Evolutionary conservation across 352 stramenopile genomes (phyloP).

Genomic region (Phytophthora niederhauseri): DNA sequence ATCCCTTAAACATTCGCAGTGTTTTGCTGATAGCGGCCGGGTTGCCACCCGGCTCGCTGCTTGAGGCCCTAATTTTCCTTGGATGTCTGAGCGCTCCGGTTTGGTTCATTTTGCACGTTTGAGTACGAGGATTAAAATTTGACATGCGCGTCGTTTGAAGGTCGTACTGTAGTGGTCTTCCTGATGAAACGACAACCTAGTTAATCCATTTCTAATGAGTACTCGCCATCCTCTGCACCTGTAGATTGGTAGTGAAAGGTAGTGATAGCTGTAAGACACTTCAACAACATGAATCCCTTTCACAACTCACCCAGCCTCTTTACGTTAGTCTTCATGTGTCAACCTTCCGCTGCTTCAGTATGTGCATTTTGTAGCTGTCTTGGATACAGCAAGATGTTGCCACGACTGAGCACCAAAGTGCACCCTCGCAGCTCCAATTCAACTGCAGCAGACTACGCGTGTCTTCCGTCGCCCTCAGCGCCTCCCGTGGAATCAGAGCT

Average conservation of each 20-base stretch:
- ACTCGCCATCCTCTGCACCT: slow-evolving; percentile 22
- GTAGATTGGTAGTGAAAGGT: slow-evolving; percentile 13
- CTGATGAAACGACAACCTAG: slow-evolving; percentile 85
- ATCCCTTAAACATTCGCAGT: slow-evolving; percentile 89
- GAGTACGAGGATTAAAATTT: slow-evolving; percentile 72
- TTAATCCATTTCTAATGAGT: slow-evolving; percentile 86
- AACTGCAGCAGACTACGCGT: slow-evolving; percentile 20
- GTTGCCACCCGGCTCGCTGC: slow-evolving; percentile 63
- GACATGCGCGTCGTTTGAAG: slow-evolving; percentile 87
- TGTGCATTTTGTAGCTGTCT: slow-evolving; percentile 9
- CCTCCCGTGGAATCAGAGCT: slow-evolving; percentile 1
- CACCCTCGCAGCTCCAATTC: slow-evolving; percentile 20
- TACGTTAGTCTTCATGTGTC: background rate
- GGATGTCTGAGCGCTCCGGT: slow-evolving; percentile 52
- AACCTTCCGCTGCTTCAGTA: background rate
- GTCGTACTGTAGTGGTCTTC: slow-evolving; percentile 44
- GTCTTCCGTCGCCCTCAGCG: slow-evolving; percentile 28
- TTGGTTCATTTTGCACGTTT: slow-evolving; percentile 9
- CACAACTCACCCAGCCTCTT: background rate
- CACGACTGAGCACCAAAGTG: slow-evolving; percentile 28
- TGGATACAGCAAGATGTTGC: slow-evolving; percentile 20
- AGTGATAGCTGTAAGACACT: slow-evolving; percentile 6
- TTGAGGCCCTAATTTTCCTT: slow-evolving; percentile 77
- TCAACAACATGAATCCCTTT: background rate
- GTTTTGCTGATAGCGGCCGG: slow-evolving; percentile 77